Base-by-base conservation (phyloP, 73 alveolate genomes). In the Breviolum minutum region DNA sequence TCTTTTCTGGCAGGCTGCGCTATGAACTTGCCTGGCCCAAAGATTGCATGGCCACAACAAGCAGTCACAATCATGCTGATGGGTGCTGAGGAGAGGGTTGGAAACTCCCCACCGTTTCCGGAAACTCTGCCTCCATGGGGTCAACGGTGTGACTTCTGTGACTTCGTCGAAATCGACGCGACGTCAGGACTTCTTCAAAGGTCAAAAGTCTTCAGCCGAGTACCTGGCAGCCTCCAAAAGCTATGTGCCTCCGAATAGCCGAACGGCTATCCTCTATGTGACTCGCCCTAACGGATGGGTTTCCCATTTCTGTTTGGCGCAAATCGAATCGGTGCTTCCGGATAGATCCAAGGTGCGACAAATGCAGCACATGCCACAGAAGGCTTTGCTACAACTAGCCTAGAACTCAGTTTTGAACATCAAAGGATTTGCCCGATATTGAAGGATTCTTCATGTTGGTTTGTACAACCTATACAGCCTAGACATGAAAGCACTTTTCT, bases 311-410 rank as follows among this genome's bases (percentile, higher is more conserved):
- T 40, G 17, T 17, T 77, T 9, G 63, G 24, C 16, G 63, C 63
- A 13, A 27, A 26, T 22, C 32, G 66, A 7, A 29, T n/a, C 64
- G 0, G 32, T 20, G 54, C n/a, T 11, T 7, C 26, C 17, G 20
- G 62, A 4, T 27, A 7, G 30, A 14, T 22, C 48, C 14, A 48
- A 90, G 96, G 96, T 90, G 22, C 96, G 96, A 54, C 96, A 90
- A 87, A 90, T 90, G 96, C 96, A 90, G 87, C 96, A 90, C 83
- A 54, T 90, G 96, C 96, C 96, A 0, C 87, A 69, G 29, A 90
- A 90, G 76, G 87, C 87, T 9, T 80, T 90, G 87, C 96, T 90
- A 3, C 87, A 90, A 63, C 70, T 90, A 48, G 96, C 68, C 22
- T 19, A 73, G 61, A 1, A 48, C 77, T 17, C 27, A 70, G 81